These are phyloP conservation scores for Pseudogymnoascus sp. DNA, from an alignment of 2,329 filamentous ascomycete species.

Conservation along the genomic window DNA sequence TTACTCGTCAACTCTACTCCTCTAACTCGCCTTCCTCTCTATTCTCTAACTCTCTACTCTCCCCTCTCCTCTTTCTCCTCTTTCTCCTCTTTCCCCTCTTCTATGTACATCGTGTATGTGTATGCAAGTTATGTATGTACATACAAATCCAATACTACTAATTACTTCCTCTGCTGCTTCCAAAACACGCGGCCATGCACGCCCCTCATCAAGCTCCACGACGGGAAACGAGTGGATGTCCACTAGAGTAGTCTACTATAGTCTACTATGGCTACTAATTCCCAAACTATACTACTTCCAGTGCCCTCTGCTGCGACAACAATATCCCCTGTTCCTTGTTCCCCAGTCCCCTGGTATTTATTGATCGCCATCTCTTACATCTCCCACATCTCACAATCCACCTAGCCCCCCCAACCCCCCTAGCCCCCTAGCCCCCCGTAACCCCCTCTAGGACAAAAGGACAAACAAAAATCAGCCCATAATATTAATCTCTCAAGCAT, in stretches of 20 bases:
- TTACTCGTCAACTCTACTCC: neutral
- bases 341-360: conserved; percentile 2
- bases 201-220: neutral
- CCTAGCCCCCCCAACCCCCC: neutral
- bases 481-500: neutral
- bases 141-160: neutral
- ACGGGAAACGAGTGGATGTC: neutral
- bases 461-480: neutral
- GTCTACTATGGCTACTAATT: neutral
- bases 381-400: neutral
- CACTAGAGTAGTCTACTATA: neutral
- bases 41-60: neutral
- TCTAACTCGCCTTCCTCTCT: no score
- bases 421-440: no score
- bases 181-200: neutral
- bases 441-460: neutral
- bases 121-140: neutral
- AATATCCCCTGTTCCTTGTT: neutral
- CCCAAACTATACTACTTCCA: neutral
- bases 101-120: no score
- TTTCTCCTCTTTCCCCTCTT: neutral
- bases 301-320: neutral
- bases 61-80: neutral
- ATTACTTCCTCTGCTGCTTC: neutral
- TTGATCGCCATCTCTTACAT: neutral